Percentiles rank a stretch among this genome's conserved stretches.
Evolutionary conservation across 2,329 filamentous ascomycete species (phyloP).

Genomic region (Verticillium dahliae): DNA sequence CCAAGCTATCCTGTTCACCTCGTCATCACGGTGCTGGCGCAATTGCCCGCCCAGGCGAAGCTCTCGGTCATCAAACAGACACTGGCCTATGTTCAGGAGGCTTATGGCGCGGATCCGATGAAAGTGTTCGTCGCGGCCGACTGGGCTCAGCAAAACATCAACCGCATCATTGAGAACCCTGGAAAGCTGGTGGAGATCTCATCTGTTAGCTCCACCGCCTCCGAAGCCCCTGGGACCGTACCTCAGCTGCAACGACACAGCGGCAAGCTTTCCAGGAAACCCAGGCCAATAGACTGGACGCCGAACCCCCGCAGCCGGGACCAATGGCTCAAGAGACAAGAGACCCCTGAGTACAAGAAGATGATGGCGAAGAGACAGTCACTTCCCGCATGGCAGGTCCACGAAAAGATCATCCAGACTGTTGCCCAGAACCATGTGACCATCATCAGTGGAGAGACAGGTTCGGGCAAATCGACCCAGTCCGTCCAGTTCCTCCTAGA

Average conservation of each 20-base stretch:
- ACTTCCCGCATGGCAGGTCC: slow-evolving; percentile 83
- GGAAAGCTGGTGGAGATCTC: slow-evolving; percentile 81
- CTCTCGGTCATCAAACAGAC: slow-evolving; percentile 78
- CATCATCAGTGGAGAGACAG: slow-evolving; percentile 95
- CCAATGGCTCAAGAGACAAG: slow-evolving; percentile 65
- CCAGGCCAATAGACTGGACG: slow-evolving; percentile 58
- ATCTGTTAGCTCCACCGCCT: slow-evolving; percentile 62
- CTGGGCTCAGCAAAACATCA: slow-evolving; percentile 83
- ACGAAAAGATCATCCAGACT: slow-evolving; percentile 67
- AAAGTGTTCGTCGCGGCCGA: slow-evolving; percentile 81
- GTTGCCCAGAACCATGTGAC: slow-evolving; percentile 79
- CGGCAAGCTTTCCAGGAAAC: slow-evolving; percentile 34
- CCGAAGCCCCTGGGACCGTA: slow-evolving; percentile 36
- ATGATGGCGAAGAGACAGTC: slow-evolving; percentile 69
- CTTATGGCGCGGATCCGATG: slow-evolving; percentile 79
- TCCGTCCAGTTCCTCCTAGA: slow-evolving; percentile 95
- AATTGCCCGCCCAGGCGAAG: slow-evolving; percentile 86
- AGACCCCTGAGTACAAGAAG: slow-evolving; percentile 56
- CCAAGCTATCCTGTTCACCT: slow-evolving; percentile 65
- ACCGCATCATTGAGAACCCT: slow-evolving; percentile 75
- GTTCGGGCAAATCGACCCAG: slow-evolving; percentile 94
- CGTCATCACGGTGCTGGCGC: slow-evolving; percentile 63
- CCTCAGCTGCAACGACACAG: slow-evolving; percentile 14
- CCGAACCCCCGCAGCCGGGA: slow-evolving; percentile 53
- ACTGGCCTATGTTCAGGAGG: slow-evolving; percentile 62